Evolutionary conservation across 495 filamentous ascomycete genomes (phyloP), one percentile per base, ranked within the genome.

Genomic region (Poronia punctata): DNA sequence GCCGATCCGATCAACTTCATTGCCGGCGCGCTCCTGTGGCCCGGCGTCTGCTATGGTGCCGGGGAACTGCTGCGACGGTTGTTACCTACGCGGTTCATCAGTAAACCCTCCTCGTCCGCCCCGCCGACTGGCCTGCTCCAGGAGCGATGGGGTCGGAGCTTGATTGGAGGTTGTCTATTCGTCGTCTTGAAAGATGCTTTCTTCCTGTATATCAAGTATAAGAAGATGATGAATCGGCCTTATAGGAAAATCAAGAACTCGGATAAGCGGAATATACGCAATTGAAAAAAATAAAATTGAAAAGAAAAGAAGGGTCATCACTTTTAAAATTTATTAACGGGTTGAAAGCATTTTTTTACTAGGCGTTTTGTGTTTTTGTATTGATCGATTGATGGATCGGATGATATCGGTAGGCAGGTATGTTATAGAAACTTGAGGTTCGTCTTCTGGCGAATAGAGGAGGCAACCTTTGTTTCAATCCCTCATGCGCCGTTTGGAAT

Each of bases 101-200:
- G 68, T 0, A 61, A 67, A 1, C 68, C 65, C 3, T 6, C 44
- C 7, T 48, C 66, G 14, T 25, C 2, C 2, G 62, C 66, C 30
- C 50, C 62, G 7, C 56, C 56, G 10, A 63, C 71, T 6, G 80
- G 86, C 1, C 64, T 90, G 15, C 63, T 94, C 19, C 84, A 89
- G 53, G 67, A 74, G 29, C 70, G 74, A 17, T 92, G 86, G 82
- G 86, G 85, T 6, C 72, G 86, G 35, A 92, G 82, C 48, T 67
- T 92, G 2, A 71, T 84, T 5, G 86, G 86, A 9, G 86, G 86
- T 0, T 90, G 84, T 57, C 65, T 86, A 30, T 88, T 85, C 48
- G 79, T 89, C 31, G 74, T 88, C 15, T 54, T 88, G 5, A 84
- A 82, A 50, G 86, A 94, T 58, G 81, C 76, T 4, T 62, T 88